Evolutionary conservation across 139 green algal genomes (phyloP).

Genomic region (Chlamydomonas sp.): DNA sequence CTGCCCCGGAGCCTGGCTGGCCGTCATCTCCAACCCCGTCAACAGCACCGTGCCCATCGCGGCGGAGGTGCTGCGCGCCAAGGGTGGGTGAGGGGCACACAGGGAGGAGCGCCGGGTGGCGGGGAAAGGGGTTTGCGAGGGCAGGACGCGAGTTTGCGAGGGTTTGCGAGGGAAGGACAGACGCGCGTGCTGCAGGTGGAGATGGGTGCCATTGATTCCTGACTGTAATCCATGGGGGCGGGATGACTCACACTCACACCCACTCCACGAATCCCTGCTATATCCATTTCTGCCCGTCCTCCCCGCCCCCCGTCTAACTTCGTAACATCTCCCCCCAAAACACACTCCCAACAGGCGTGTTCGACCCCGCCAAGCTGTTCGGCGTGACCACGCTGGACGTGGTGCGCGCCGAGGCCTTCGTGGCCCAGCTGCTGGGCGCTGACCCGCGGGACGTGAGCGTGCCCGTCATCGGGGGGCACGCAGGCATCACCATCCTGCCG

Average conservation of each 20-base stretch:
- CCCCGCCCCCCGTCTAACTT: background rate
- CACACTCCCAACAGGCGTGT: constrained; percentile 64
- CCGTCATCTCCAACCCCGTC: constrained; percentile 98
- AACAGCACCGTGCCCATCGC: constrained; percentile 98
- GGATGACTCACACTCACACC: too few species aligned
- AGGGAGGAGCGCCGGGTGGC: too few species aligned
- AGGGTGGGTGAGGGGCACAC: constrained; percentile 61
- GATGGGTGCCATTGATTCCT: too few species aligned
- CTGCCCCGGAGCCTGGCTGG: constrained; percentile 81
- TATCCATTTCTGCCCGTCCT: background rate
- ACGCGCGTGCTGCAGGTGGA: too few species aligned
- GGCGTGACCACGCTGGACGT: constrained; percentile 94
- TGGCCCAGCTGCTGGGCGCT: constrained; percentile 72
- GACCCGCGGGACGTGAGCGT: constrained; percentile 87
- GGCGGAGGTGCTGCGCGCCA: constrained; percentile 90
- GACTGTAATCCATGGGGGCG: too few species aligned
- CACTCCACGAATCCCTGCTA: too few species aligned
- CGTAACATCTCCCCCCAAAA: background rate
- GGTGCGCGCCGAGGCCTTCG: constrained; percentile 84
- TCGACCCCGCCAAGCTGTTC: constrained; percentile 88
- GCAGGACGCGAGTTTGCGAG: too few species aligned
- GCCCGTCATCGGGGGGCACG: constrained; percentile 97
- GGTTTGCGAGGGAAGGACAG: too few species aligned
- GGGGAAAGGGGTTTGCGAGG: too few species aligned
- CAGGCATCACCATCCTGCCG: constrained; percentile 97